Percentiles rank a stretch among this genome's conserved stretches.
phyloP scores from a whole-genome alignment of 371 early-diverging fungal species.

The Dentiscutata heterogama region DNA sequence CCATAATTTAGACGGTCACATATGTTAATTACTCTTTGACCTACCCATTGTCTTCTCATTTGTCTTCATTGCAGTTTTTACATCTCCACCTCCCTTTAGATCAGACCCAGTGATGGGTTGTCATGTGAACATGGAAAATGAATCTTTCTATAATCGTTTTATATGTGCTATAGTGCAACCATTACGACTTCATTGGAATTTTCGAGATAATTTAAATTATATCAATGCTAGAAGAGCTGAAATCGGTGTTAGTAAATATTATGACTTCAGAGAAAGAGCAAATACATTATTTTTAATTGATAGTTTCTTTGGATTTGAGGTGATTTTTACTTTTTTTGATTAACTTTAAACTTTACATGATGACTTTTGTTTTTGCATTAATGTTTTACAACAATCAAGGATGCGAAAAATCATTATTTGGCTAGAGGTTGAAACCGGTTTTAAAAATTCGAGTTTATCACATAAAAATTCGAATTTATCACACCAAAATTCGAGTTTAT shows the following conservation, averaged over 20 bases:
- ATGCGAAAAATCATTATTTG: too few relatives aligned
- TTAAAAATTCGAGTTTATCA: too few relatives aligned
- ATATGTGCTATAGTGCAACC: slow-evolving; percentile 15
- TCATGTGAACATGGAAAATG: slow-evolving; percentile 34
- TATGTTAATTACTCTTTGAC: too few relatives aligned
- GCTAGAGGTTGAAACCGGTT: too few relatives aligned
- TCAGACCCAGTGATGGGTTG: slow-evolving; percentile 31
- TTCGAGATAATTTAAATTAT: background rate
- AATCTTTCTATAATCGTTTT: slow-evolving; percentile 20
- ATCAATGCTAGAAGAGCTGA: slow-evolving; percentile 14
- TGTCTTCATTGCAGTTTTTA: too few relatives aligned
- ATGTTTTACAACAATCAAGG: too few relatives aligned
- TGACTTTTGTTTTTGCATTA: background rate
- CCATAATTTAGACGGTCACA: too few relatives aligned
- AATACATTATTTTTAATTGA: slow-evolving; percentile 33
- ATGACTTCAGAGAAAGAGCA: background rate
- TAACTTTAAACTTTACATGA: background rate
- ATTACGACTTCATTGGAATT: background rate
- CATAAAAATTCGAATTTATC: too few relatives aligned
- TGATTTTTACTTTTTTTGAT: background rate
- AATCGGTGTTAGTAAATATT: background rate
- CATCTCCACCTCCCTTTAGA: background rate
- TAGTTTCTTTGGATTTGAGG: slow-evolving; percentile 45
- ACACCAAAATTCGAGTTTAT: too few relatives aligned
- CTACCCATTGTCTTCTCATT: too few relatives aligned